Base-by-base conservation (phyloP, 495 filamentous ascomycete species). In the Hyphodiscus hymeniophilus region DNA sequence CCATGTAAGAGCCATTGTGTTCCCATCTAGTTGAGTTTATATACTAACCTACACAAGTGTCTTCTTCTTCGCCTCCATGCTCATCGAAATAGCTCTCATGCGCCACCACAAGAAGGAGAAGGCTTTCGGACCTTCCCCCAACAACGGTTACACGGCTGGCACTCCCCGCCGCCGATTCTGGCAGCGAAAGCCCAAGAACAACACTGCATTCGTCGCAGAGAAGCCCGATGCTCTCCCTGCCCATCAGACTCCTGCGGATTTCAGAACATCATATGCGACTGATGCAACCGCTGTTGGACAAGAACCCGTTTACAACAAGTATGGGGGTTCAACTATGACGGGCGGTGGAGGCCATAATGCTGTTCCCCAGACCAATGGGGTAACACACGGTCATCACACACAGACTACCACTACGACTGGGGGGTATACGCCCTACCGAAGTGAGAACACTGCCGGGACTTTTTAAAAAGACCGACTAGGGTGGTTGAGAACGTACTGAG, bases 81-180 rank as follows among this genome's bases (percentile, higher is more conserved):
- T 77, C 39, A 65, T 84, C 52, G 82, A 87, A 59, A 42, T 82
- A 47, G 63, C 73, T 16, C 72, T 87, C 13, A 74, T 75, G 56
- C 81, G 81, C 48, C 71, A 87, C 62, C 84, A 84, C 66, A 76
- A 80, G 59, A 81, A 82, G 58, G 85, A 92, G 69, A 83, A 83
- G 65, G 79, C 82, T 41, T 88, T 81, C 68, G 87, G 85, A 31
- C 86, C 88, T 20, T 75, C 77, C 50, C 85, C 87, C 7, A 71
- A 75, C 42, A 91, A 89, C 72, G 71, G 77, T 61, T 89, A 90
- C 69, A 89, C 85, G 16, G 79, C 74, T 22, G 87, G 85, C 43
- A 72, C 71, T 51, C 72, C 66, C 22, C 61, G 66, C 30, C 60
- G 63, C 28, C 54, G 54, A 33, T 73, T 77, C 65, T 81, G 73